Percentiles rank a stretch among this genome's conserved stretches.
Conservation (phyloP, 305 asterid species). For the Salvia sclarea region DNA sequence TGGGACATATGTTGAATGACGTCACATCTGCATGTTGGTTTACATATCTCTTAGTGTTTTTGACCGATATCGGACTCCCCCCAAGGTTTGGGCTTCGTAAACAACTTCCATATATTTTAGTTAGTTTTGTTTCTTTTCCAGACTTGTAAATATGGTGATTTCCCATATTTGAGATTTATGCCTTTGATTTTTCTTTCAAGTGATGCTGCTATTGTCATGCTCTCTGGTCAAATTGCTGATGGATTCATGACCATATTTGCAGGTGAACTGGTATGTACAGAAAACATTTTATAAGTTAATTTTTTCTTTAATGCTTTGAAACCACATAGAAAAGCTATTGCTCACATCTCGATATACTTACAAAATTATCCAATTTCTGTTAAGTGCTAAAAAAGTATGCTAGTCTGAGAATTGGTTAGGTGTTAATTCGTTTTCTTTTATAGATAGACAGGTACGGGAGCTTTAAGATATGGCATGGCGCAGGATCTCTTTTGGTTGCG, state of each 20-base stretch:
- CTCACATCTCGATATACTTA: neutral
- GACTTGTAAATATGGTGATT: neutral
- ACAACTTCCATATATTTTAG: neutral
- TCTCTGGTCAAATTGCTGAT: constrained; percentile 92
- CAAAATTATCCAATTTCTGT: neutral
- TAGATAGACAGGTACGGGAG: constrained; percentile 88
- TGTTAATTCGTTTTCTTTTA: constrained; percentile 20
- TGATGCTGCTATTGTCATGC: constrained; percentile 86
- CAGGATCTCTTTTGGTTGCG: constrained; percentile 77
- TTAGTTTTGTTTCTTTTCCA: constrained; percentile 1
- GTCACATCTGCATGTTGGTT: constrained; percentile 96
- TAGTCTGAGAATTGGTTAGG: neutral
- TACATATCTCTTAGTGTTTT: constrained; percentile 82
- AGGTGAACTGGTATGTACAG: constrained; percentile 74
- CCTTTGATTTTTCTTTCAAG: constrained; percentile 39
- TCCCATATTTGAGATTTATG: constrained; percentile 16
- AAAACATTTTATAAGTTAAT: neutral
- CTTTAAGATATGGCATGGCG: constrained; percentile 84
- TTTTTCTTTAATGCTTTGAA: neutral
- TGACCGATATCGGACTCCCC: constrained; percentile 81
- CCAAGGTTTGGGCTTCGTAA: constrained; percentile 56
- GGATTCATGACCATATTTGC: constrained; percentile 78
- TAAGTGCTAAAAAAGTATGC: neutral
- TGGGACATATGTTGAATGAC: constrained; percentile 93
- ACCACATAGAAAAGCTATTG: neutral